phyloP scores from a whole-genome alignment of 345 rosid species.

The Erysimum cheiranthoides region DNA sequence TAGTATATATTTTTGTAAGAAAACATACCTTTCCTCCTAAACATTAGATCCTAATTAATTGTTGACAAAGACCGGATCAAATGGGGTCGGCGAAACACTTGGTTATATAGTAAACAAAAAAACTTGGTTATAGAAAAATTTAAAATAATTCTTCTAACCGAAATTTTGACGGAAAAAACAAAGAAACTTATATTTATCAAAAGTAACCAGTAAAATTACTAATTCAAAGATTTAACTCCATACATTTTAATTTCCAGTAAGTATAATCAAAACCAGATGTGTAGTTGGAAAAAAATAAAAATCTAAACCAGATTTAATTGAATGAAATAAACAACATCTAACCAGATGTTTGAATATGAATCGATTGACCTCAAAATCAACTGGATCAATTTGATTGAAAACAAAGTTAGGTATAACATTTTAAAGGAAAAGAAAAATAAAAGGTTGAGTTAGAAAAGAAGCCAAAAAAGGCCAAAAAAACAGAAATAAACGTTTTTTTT shows the following conservation, averaged over 20 bases:
- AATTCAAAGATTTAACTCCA: background rate
- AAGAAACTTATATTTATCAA: background rate
- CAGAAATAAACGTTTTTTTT: background rate
- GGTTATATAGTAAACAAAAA: background rate
- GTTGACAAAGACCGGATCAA: slow-evolving; percentile 41
- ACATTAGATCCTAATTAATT: slow-evolving; percentile 30
- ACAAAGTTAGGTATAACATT: slow-evolving; percentile 7
- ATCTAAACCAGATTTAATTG: background rate
- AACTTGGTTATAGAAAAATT: slow-evolving; percentile 17
- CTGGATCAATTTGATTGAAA: background rate
- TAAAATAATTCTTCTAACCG: background rate
- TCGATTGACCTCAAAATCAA: background rate
- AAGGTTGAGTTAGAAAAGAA: background rate
- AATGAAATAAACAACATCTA: slow-evolving; percentile 7
- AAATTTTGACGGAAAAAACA: background rate
- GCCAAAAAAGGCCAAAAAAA: background rate
- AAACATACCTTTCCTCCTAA: slow-evolving; percentile 18
- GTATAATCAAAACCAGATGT: background rate
- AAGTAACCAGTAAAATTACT: background rate
- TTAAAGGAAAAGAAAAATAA: background rate
- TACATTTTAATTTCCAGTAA: background rate
- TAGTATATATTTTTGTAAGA: background rate
- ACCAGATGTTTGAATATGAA: background rate
- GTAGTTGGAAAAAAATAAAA: too few species aligned
- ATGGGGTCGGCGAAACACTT: slow-evolving; percentile 30